phyloP scores from a whole-genome alignment of 805 yeast species.

The Kuraishia hungarica region DNA sequence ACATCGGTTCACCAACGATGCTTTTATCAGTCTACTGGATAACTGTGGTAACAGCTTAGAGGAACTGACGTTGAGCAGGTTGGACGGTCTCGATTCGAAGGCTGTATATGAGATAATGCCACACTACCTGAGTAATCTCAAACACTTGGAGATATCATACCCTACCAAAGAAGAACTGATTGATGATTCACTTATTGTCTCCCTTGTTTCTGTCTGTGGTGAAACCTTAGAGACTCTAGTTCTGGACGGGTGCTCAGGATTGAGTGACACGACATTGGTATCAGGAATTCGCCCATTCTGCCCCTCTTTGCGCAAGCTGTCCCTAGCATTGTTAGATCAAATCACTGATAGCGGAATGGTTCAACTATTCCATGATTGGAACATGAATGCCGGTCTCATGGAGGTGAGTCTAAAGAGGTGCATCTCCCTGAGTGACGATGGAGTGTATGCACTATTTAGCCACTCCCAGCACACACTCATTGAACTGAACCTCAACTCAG shows the following conservation, averaged over 20 bases:
- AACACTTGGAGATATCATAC: slow-evolving; percentile 55
- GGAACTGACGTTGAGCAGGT: slow-evolving; percentile 51
- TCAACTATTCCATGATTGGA: slow-evolving; percentile 50
- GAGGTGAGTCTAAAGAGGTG: slow-evolving; percentile 60
- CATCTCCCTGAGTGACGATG: slow-evolving; percentile 51
- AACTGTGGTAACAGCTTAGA: slow-evolving; percentile 49
- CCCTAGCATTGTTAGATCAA: slow-evolving; percentile 51
- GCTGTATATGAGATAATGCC: slow-evolving; percentile 58
- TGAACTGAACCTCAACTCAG: slow-evolving; percentile 65
- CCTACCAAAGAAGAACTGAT: slow-evolving; percentile 61
- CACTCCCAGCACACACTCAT: slow-evolving; percentile 63
- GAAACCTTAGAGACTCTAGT: slow-evolving; percentile 45
- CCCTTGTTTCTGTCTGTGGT: slow-evolving; percentile 55
- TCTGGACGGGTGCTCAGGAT: slow-evolving; percentile 64
- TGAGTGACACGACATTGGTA: slow-evolving; percentile 55
- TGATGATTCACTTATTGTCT: slow-evolving; percentile 58
- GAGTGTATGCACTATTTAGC: slow-evolving; percentile 46
- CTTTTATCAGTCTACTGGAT: slow-evolving; percentile 53
- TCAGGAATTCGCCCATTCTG: slow-evolving; percentile 57
- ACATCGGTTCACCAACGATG: slow-evolving; percentile 68
- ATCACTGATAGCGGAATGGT: slow-evolving; percentile 63
- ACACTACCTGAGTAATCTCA: slow-evolving; percentile 45
- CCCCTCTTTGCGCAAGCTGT: slow-evolving; percentile 44
- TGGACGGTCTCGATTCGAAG: slow-evolving; percentile 62
- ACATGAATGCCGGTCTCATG: slow-evolving; percentile 48